Conservation (phyloP, 2,329 filamentous ascomycete genomes). For the Alternaria sp. region DNA sequence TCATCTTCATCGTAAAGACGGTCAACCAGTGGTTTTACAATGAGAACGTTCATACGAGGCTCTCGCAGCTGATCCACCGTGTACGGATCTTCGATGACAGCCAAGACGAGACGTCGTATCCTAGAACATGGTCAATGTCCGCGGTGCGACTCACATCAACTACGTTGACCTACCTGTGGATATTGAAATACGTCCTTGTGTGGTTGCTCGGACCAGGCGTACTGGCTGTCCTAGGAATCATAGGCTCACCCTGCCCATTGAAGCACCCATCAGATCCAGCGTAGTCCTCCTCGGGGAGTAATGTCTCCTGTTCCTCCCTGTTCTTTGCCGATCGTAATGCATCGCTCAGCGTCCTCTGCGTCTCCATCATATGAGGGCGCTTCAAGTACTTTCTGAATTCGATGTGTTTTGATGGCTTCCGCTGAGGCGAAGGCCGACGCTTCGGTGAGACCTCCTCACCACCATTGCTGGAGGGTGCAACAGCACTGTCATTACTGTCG, state of each 20-base stretch:
- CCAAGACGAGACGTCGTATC: conserved; percentile 55
- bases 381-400: conserved; percentile 41
- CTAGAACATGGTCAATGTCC: conserved; percentile 14
- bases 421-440: conserved; percentile 20
- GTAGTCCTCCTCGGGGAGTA: conserved; percentile 53
- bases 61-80: conserved; percentile 79
- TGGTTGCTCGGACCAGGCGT: conserved; percentile 64
- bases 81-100: conserved; percentile 66
- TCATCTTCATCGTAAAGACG: conserved; percentile 80
- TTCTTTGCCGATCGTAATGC: conserved; percentile 50
- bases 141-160: background rate
- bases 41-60: conserved; percentile 79
- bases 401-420: conserved; percentile 37
- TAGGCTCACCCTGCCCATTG: conserved; percentile 44
- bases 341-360: conserved; percentile 46
- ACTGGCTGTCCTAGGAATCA: conserved; percentile 49
- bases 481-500: conserved; percentile 28
- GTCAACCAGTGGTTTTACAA: conserved; percentile 83
- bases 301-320: conserved; percentile 57
- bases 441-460: conserved; percentile 30
- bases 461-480: conserved; percentile 21
- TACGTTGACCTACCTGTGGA: conserved; percentile 62
- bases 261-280: conserved; percentile 56
- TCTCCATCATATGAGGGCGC: conserved; percentile 41
- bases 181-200: conserved; percentile 77